Evolutionary conservation across 2,329 filamentous ascomycete genomes (phyloP), one percentile per base, ranked within the genome.

Genomic region (Talaromyces sp.): DNA sequence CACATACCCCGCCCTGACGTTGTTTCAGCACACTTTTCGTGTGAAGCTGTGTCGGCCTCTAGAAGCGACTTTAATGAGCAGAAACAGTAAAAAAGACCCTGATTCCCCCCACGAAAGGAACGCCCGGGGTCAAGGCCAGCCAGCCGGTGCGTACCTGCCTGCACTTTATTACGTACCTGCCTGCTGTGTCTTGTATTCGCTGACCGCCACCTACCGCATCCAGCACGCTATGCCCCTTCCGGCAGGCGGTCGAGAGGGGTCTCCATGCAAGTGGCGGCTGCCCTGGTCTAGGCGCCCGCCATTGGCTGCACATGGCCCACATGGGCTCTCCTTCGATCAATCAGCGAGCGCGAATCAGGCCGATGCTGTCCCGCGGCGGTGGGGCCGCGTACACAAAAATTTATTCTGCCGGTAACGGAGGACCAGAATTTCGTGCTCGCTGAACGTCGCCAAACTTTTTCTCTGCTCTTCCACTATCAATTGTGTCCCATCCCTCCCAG

Each of bases 351-450:
- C 52, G 26, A 14, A 41, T 51, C 41, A 10, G 57, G 60, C 64
- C 62, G 63, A 63, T 63, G 52, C 32, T 26, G 14, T 14, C 35
- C 48, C 59, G 35, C 48, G 29, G 31, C 11, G 41, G 58, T 51
- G 58, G 58, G 54, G 26, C 55, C 43, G 41, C 58, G 57, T 65
- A 62, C 64, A 66, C 65, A 69, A 66, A 69, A 65, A 65, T 69
- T 69, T 69, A 60, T 64, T 60, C 57, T 60, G 56, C 58, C 59
- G 58, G 27, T 51, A 21, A 17, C 50, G 48, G 27, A 26, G 29
- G 35, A 31, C 41, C 46, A 19, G 38, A 38, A 32, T 48, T 57
- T 57, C 53, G 64, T 64, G 63, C 63, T 57, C 62, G 62, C 62
- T 63, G 57, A 35, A 62, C 61, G 27, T 56, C 61, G 56, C 59